Base-by-base conservation (phyloP, 208 protist genomes). In the Novymonas esmeraldas region DNA sequence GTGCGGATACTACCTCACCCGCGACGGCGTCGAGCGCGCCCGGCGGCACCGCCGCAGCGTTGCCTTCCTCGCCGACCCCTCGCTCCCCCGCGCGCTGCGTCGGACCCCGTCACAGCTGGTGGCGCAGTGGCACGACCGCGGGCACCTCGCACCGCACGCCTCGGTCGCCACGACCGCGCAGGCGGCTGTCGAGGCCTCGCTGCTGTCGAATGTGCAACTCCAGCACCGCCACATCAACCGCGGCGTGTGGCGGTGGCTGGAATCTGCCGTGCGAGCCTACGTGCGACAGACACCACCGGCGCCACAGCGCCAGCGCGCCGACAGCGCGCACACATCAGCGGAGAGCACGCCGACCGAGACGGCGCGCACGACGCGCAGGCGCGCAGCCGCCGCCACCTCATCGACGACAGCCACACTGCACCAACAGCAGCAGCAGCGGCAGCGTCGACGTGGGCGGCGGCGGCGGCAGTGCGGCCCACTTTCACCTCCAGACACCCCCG, bases 131-230 rank as follows among this genome's bases (percentile, higher is more conserved):
- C 79, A 75, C 73, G 82, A 92, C 41, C 78, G 81, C 22, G 81
- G 86, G 5, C 86, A 92, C 58, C 74, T 92, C n/a, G 86, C 86
- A 18, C 86, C 82, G 36, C 76, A 87, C 64, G 86, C 82, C 6
- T 81, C 82, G 3, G 82, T 89, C 7, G 80, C 80, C 16, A 44
- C 56, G 6, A 78, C 64, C 3, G 16, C 45, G 14, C 71, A 78
- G 58, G 62, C 68, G 1, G 73, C 64, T 20, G 10, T 87, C 50
- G 82, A 92, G 63, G 69, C 82, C 13, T 38, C 82, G 24, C 49
- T 89, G 41, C 69, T 87, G 36, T 77, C 76, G 20, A 92, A 92
- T 74, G 60, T 85, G 9, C 78, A 76, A 16, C 72, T 82, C 39
- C 86, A 92, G 59, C 70, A 85, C 48, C 34, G 38, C 29, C 39